Evolutionary conservation across 306 rosid species (phyloP).

Genomic region (Astragalus glycyphyllos): DNA sequence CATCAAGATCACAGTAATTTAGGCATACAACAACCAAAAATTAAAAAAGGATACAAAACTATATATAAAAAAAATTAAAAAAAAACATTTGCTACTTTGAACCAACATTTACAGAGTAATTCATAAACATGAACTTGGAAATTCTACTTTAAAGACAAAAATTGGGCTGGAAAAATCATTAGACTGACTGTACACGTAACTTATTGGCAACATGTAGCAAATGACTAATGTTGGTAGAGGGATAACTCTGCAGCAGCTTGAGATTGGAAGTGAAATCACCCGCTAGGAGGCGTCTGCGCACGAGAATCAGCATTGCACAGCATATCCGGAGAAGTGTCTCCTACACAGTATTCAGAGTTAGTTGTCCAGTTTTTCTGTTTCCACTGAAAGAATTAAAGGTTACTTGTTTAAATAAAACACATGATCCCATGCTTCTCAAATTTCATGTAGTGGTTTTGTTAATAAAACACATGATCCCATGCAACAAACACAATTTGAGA

Average conservation of each 20-base stretch:
- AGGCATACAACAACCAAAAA: slow-evolving; percentile 3
- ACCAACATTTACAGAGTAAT: slow-evolving; percentile 67
- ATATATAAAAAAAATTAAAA: neutral
- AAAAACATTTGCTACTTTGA: slow-evolving; percentile 34
- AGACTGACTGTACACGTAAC: slow-evolving; percentile 76
- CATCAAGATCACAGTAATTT: slow-evolving; percentile 10
- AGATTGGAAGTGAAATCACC: slow-evolving; percentile 99
- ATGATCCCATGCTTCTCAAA: slow-evolving; percentile 12
- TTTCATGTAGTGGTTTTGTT: no score
- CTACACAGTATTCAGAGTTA: slow-evolving; percentile 54
- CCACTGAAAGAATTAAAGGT: slow-evolving; percentile 10
- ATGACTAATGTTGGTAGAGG: slow-evolving; percentile 90
- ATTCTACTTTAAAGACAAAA: slow-evolving; percentile 28
- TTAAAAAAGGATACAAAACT: neutral
- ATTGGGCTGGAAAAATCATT: slow-evolving; percentile 29
- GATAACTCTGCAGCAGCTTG: slow-evolving; percentile 86
- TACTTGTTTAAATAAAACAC: slow-evolving; percentile 21
- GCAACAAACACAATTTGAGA: slow-evolving; percentile 38
- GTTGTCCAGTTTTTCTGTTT: slow-evolving; percentile 34
- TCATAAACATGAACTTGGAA: slow-evolving; percentile 49
- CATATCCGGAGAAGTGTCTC: slow-evolving; percentile 94
- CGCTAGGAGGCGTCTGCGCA: slow-evolving; percentile 87
- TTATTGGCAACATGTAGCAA: slow-evolving; percentile 92
- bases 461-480: slow-evolving; percentile 23
- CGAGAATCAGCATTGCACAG: slow-evolving; percentile 89